Base-by-base conservation (phyloP, 2,329 filamentous ascomycete genomes). In the Ascochyta clinopodiicola region DNA sequence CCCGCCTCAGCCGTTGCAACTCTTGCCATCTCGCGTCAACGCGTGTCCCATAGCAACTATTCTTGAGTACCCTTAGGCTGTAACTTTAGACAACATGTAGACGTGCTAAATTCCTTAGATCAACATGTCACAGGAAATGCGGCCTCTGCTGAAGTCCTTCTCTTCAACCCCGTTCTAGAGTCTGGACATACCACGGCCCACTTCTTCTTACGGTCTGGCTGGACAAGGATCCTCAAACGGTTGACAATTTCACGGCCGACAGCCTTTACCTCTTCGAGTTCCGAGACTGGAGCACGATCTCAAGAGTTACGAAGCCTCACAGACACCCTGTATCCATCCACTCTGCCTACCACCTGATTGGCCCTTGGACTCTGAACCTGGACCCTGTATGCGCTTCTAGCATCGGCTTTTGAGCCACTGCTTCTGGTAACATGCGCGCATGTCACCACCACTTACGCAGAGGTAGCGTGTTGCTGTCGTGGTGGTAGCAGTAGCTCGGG, bases 381-480 rank as follows among this genome's bases (percentile, higher is more conserved):
- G 32, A 48, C 45, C 51, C 44, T 49, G 34, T 34, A 37, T 38
- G 38, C 35, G 38, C 39, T 7, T 44, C 21, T 55, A 44, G 34
- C 10, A 31, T 48, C 34, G 22, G 6, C 24, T 6, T 27, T 19
- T 34, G 24, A 38, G 38, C 38, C 50, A 32, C 32, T 22, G 15
- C 31, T 47, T 38, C 29, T 37, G 44, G 50, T 25, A 42, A 52
- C 36, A 43, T 38, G 25, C 34, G 50, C 31, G 37, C 32, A 32
- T 53, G 6, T 31, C 24, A 40, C 22, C 22, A 21, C 19, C 22
- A 21, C 19, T 29, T 12, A 40, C 32, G 50, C 24, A 42, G 27
- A 47, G 34, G 37, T 36, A 46, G 36, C 42, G 42, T 27, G 34
- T 13, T 46, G 32, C 31, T 27, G 44, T 40, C 38, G 24, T 25